phyloP scores from a whole-genome alignment of 441 rosid species.

The Eutrema salsugineum region DNA sequence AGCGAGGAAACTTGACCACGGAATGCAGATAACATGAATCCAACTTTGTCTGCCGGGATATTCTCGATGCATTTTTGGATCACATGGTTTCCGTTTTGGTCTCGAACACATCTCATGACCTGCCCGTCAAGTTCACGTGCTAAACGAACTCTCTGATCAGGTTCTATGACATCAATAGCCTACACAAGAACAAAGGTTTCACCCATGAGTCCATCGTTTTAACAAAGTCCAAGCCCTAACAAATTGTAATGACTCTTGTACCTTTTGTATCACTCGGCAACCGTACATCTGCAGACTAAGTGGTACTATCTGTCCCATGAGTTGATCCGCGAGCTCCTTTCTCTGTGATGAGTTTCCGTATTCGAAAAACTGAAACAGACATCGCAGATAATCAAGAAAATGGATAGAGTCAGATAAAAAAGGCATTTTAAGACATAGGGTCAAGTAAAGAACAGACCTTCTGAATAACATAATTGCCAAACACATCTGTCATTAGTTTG shows the following conservation, averaged over 20 bases:
- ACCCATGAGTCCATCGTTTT: not conserved
- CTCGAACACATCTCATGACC: slow-evolving; percentile 82
- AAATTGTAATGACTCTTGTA: slow-evolving; percentile 12
- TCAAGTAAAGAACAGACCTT: slow-evolving; percentile 41
- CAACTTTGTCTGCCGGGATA: slow-evolving; percentile 58
- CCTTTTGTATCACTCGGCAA: slow-evolving; percentile 88
- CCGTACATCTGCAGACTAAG: slow-evolving; percentile 86
- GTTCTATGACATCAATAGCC: slow-evolving; percentile 88
- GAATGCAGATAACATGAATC: slow-evolving; percentile 70
- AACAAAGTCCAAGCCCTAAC: not conserved
- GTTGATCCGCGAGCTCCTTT: slow-evolving; percentile 66
- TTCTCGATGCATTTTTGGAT: slow-evolving; percentile 90
- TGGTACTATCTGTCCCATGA: slow-evolving; percentile 60
- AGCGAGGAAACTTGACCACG: slow-evolving; percentile 75
- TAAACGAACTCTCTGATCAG: slow-evolving; percentile 68
- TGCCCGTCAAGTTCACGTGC: slow-evolving; percentile 81
- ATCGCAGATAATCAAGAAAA: slow-evolving; percentile 5
- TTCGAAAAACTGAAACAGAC: slow-evolving; percentile 57
- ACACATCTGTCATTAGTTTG: slow-evolving; percentile 71
- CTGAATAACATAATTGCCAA: slow-evolving; percentile 79
- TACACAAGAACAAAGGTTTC: slow-evolving; percentile 21
- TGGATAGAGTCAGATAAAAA: not conserved
- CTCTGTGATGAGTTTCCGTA: slow-evolving; percentile 61
- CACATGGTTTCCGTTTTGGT: slow-evolving; percentile 95
- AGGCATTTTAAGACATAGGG: not conserved